Base-by-base conservation (phyloP, 345 rosid species). In the Eucalyptus marginata region DNA sequence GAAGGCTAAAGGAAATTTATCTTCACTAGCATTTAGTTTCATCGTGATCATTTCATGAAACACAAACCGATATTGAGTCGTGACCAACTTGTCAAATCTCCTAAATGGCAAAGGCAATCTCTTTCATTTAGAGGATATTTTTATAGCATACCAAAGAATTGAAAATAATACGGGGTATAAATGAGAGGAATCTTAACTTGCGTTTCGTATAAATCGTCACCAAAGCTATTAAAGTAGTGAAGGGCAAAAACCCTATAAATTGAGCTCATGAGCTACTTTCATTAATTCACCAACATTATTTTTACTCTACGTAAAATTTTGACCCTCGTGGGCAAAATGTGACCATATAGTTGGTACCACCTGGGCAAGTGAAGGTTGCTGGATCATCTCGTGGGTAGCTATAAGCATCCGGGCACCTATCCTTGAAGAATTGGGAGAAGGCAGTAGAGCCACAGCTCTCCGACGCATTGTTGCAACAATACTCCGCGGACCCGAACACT, bases 301-400 rank as follows among this genome's bases (percentile, higher is more conserved):
- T 20, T 68, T 33, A 5, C 10, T 68, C 66, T 59, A 59, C 66
- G 31, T 25, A 58, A 56, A 58, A 58, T 58, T 24, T 24, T 58
- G 64, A 0, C 13, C 66, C 66, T 87, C 49, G 47, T 13, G 91
- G 93, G 83, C 93, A 88, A 86, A 92, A 92, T 20, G 89, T 83
- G 50, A 92, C 92, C 83, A 50, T 90, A 44, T 87, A 91, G 86
- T 90, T 91, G 33, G 92, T 90, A 7, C 91, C 89, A 1, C 50
- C 52, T 50, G 91, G 92, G 47, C 93, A 91, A 24, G 90, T 91
- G 80, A 92, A 92, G 3, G 85, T 20, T 59, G 71, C 90, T 89
- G 7, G 91, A 36, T 90, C 91, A 36, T 92, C 91, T 79, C 86
- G 87, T 33, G 91, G 93, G 76, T 91, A 92, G 25, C 89, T 91